Base-by-base conservation (phyloP, 768 basidiomycete genomes). In the Tephrocybe sp. region DNA sequence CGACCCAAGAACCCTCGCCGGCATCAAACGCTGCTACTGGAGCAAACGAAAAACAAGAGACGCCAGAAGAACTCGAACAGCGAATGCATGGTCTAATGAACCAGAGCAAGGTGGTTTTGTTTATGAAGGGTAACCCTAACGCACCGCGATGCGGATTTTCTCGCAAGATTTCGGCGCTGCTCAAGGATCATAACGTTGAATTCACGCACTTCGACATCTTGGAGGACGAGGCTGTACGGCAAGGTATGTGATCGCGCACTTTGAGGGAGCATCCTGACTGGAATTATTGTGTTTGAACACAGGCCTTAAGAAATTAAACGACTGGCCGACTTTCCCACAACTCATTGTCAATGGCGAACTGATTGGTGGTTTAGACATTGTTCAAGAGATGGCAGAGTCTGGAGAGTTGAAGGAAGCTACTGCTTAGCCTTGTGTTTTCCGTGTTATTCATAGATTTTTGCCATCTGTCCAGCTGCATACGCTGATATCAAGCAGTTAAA, bases 281-380 rank as follows among this genome's bases (percentile, higher is more conserved):
- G 19, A 20, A 10, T 16, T 49, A 14, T 6, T 47, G 31, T 45
- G 34, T 35, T 53, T n/a, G n/a, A 36, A 17, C 45, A 16, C 55
- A 83, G 92, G 80, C 63, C 77, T 86, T 46, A 86, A 86, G 70
- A 79, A 74, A 54, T 62, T 92, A 53, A 95, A 95, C 62, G 79
- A 93, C 53, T 95, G 92, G 92, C 92, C 92, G 0, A 96, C 89
- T 3, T 92, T 80, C 72, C 89, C 90, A 3, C 90, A 92, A 63
- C 73, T 96, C 17, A 87, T 94, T 56, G 74, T 93, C 45, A 83
- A 90, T 2, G 95, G 97, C 17, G 92, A 98, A 65, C 77, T 99
- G 14, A 84, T 97, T 13, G 96, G 96, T n/a, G 96, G 96, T 4
- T 69, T 98, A 45, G 96, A 99, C 64, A 85, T 98, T 45, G 80